phyloP scores from a whole-genome alignment of 2,329 filamentous ascomycete genomes.

The Mollisia scopiformis region DNA sequence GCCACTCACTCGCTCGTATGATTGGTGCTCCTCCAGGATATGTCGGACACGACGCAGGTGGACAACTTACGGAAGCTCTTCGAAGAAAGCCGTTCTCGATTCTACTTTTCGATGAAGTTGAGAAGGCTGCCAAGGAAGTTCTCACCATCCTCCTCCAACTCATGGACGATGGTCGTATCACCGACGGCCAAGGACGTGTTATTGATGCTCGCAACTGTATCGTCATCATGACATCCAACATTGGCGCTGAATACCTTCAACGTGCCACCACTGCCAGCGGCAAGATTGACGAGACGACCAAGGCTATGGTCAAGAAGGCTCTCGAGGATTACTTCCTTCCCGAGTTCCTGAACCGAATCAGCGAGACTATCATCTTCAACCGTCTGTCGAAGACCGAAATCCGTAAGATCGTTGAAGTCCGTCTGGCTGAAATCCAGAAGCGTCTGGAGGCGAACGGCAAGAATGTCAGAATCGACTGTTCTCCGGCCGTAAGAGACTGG shows the following conservation, averaged over 20 bases:
- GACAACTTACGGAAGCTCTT: constrained; percentile 92
- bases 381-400: constrained; percentile 89
- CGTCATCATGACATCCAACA: constrained; percentile 98
- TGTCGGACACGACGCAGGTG: constrained; percentile 93
- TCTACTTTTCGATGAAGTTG: constrained; percentile 94
- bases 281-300: constrained; percentile 81
- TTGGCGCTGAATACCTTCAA: constrained; percentile 91
- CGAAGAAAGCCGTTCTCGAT: constrained; percentile 97
- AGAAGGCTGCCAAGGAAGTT: constrained; percentile 98
- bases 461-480: constrained; percentile 83
- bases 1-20: constrained; percentile 93
- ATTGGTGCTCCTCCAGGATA: constrained; percentile 97
- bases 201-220: constrained; percentile 98
- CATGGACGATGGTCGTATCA: constrained; percentile 99
- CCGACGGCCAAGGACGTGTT: constrained; percentile 92
- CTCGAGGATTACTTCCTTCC: constrained; percentile 96
- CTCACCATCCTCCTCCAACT: constrained; percentile 97
- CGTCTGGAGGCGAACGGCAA: constrained; percentile 83
- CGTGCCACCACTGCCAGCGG: constrained; percentile 79
- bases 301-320: constrained; percentile 87
- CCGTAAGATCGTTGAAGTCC: constrained; percentile 91
- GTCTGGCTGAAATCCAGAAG: constrained; percentile 86
- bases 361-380: constrained; percentile 97
- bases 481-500: constrained; percentile 88
- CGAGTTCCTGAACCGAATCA: constrained; percentile 98